phyloP scores from a whole-genome alignment of 345 rosid species.

The Lepidium didymum region DNA sequence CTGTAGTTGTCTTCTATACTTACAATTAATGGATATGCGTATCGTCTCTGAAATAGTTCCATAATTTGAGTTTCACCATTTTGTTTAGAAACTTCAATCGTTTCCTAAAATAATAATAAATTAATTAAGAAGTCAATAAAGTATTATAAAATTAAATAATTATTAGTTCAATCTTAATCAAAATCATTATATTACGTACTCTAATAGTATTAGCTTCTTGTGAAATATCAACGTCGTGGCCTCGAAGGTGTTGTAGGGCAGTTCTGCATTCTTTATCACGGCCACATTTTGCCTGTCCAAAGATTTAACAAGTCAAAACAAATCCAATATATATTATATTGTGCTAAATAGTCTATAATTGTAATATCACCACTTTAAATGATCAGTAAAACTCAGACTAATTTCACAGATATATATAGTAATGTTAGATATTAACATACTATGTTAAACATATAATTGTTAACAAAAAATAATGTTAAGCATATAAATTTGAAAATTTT shows the following conservation, averaged over 20 bases:
- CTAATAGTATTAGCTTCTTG: conserved; percentile 16
- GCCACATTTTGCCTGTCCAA: not conserved
- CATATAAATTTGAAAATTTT: too few relatives aligned
- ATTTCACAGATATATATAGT: too few relatives aligned
- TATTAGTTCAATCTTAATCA: not conserved
- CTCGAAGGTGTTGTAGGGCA: conserved; percentile 23
- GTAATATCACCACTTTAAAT: not conserved
- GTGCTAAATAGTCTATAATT: not conserved
- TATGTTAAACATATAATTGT: too few relatives aligned
- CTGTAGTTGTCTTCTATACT: not conserved
- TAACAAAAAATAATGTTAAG: too few relatives aligned
- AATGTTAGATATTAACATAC: too few relatives aligned
- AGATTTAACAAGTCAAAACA: not conserved
- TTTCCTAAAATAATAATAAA: not conserved
- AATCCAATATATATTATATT: not conserved
- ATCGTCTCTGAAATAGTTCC: conserved; percentile 18
- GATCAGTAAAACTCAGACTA: too few relatives aligned
- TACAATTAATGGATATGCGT: conserved; percentile 17
- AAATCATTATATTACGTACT: not conserved
- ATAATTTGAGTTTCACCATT: not conserved
- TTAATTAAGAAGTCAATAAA: too few relatives aligned
- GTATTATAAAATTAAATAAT: too few relatives aligned
- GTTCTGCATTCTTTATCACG: not conserved
- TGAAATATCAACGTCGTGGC: conserved; percentile 29
- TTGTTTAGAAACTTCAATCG: not conserved